These are phyloP conservation scores for Coemansia sp. DNA, from an alignment of 192 early-diverging fungal species.

Conservation along the genomic window DNA sequence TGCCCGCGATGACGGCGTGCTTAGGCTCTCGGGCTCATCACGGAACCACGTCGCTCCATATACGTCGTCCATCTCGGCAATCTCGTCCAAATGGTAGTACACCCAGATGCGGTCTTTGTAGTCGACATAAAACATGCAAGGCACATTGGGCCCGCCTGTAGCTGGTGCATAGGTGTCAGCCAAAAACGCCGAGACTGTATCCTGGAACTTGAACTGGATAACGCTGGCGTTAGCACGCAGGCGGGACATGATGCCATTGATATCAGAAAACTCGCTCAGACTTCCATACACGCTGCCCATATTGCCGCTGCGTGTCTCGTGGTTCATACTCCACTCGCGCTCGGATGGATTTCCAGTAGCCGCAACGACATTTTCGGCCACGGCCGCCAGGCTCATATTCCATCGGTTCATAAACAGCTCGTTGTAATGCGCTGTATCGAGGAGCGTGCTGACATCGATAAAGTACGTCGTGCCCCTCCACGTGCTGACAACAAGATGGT, in stretches of 20 bases:
- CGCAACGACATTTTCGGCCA: conserved; percentile 10
- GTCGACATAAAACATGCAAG: conserved; percentile 53
- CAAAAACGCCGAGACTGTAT: conserved; percentile 49
- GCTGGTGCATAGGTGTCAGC: conserved; percentile 47
- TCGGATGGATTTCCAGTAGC: conserved; percentile 11
- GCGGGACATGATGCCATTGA: conserved; percentile 37
- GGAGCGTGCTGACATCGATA: conserved; percentile 39
- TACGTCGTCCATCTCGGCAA: conserved; percentile 51
- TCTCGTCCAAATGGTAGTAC: conserved; percentile 50
- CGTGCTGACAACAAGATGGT: conserved; percentile 47
- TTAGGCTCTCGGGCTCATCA: conserved; percentile 20
- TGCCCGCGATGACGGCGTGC: conserved; percentile 15
- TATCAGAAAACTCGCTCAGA: conserved; percentile 30
- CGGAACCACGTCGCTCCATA: conserved; percentile 49
- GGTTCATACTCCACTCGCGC: conserved; percentile 10
- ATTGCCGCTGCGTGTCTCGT: conserved; percentile 14
- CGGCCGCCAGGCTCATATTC: conserved; percentile 15
- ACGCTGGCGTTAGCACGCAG: conserved; percentile 45
- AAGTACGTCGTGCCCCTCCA: conserved; percentile 51
- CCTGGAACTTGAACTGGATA: conserved; percentile 52
- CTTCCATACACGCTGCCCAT: conserved; percentile 23
- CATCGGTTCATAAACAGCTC: conserved; percentile 38
- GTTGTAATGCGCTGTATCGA: conserved; percentile 47
- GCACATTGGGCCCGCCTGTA: conserved; percentile 49
- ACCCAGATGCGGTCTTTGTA: conserved; percentile 52